A percentile compares a stretch with the other conserved stretches of the same genome.
Conservation (phyloP, 2,329 filamentous ascomycete species). For the Calonectria crousiana region DNA sequence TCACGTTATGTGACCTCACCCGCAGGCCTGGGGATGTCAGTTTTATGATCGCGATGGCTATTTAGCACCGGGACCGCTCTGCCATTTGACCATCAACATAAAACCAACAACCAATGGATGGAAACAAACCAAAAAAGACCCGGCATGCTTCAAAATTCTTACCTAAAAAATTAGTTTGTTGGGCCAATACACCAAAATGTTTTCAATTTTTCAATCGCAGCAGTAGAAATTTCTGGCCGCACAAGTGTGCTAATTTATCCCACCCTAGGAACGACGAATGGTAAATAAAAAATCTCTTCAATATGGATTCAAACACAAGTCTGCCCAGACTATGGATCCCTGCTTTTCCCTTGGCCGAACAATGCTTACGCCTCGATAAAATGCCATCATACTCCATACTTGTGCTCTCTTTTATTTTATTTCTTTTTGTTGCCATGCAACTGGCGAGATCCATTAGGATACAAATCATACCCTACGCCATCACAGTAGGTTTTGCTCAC, state of each 20-base stretch:
- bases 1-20: not conserved
- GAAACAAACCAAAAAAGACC: not conserved
- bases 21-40: not conserved
- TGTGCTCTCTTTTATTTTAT: not conserved
- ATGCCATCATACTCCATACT: no score
- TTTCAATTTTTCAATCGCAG: not conserved
- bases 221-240: not conserved
- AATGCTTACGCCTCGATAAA: no score
- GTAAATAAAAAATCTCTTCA: no score
- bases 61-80: not conserved
- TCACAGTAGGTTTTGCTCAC: no score
- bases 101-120: not conserved
- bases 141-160: not conserved
- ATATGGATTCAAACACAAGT: no score
- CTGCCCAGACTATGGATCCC: no score
- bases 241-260: not conserved
- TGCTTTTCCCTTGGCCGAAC: no score
- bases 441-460: no score
- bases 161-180: not conserved
- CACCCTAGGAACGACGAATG: not conserved
- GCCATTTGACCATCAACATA: not conserved
- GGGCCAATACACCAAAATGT: not conserved
- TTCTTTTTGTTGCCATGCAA: not conserved
- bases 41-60: not conserved
- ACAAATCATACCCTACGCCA: not conserved